Evolutionary conservation across 768 basidiomycete genomes (phyloP).

Genomic region (Mycena epipterygia): DNA sequence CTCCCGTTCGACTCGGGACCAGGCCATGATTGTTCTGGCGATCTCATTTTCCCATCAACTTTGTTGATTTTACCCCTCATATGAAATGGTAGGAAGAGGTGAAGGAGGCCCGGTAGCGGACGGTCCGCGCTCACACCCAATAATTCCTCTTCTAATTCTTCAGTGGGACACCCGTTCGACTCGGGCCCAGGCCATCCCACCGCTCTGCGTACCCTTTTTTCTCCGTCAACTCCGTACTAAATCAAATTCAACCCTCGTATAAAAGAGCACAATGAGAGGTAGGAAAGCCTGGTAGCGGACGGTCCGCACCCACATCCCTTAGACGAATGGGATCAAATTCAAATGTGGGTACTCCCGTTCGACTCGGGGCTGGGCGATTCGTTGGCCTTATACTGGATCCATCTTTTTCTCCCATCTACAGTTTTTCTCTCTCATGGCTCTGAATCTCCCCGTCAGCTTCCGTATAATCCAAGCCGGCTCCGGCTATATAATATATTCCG

Average conservation of each 20-base stretch:
- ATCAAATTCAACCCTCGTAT: not conserved
- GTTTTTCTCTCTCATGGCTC: not conserved
- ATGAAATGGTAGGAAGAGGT: not conserved
- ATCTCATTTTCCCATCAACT: not conserved
- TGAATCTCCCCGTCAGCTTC: not conserved
- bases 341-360: not conserved
- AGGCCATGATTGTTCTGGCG: not conserved
- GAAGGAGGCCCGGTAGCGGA: not conserved
- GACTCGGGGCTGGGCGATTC: not conserved
- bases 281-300: not conserved
- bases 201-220: not conserved
- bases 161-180: conserved; percentile 11
- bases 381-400: not conserved
- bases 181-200: not conserved
- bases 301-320: not conserved
- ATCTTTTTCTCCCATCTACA: not conserved
- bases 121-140: not conserved
- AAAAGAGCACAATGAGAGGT: not conserved
- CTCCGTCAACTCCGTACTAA: not conserved
- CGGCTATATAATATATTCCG: no score
- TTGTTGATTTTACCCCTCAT: not conserved
- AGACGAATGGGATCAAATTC: not conserved
- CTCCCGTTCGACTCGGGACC: not conserved
- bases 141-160: not conserved
- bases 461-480: not conserved